phyloP scores from a whole-genome alignment of 495 filamentous ascomycete genomes.

The Lentithecium fluviatile region DNA sequence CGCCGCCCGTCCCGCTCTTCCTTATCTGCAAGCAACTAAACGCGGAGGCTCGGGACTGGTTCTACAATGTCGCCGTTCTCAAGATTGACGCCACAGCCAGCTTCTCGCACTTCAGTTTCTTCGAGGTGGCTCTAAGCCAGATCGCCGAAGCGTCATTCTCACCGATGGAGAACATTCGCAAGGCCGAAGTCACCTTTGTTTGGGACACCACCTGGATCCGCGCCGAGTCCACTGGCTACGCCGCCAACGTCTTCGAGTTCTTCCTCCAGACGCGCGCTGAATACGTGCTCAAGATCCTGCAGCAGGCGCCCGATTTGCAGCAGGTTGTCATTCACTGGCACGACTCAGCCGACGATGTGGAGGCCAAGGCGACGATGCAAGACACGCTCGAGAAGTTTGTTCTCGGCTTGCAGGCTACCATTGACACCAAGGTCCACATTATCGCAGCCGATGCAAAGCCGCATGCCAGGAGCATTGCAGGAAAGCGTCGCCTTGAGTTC shows the following conservation, averaged over 20 bases:
- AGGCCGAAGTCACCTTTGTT: slow-evolving; percentile 26
- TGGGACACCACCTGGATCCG: slow-evolving; percentile 30
- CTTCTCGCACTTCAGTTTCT: slow-evolving; percentile 28
- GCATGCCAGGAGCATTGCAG: slow-evolving; percentile 11
- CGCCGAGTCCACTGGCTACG: background rate
- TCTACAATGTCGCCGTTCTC: slow-evolving; percentile 27
- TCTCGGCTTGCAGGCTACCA: background rate
- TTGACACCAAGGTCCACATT: slow-evolving; percentile 25
- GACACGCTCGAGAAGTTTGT: slow-evolving; percentile 18
- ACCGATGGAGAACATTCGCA: slow-evolving; percentile 29
- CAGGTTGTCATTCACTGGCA: slow-evolving; percentile 26
- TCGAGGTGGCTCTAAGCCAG: slow-evolving; percentile 19
- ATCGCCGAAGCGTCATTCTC: slow-evolving; percentile 27
- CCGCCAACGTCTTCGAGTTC: slow-evolving; percentile 12
- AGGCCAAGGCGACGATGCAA: slow-evolving; percentile 3
- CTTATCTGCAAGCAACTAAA: slow-evolving; percentile 21
- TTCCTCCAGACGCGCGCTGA: slow-evolving; percentile 15
- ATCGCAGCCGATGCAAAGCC: slow-evolving; percentile 14
- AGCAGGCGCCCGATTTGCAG: slow-evolving; percentile 18
- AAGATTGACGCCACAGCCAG: slow-evolving; percentile 27
- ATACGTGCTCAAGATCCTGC: slow-evolving; percentile 15
- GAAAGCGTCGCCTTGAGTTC: slow-evolving; percentile 17
- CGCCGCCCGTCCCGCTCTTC: slow-evolving; percentile 23
- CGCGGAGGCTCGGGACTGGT: slow-evolving; percentile 25
- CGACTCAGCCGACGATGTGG: slow-evolving; percentile 20